Conservation (phyloP, 129 eudicot genomes). For the Centaurea solstitialis region DNA sequence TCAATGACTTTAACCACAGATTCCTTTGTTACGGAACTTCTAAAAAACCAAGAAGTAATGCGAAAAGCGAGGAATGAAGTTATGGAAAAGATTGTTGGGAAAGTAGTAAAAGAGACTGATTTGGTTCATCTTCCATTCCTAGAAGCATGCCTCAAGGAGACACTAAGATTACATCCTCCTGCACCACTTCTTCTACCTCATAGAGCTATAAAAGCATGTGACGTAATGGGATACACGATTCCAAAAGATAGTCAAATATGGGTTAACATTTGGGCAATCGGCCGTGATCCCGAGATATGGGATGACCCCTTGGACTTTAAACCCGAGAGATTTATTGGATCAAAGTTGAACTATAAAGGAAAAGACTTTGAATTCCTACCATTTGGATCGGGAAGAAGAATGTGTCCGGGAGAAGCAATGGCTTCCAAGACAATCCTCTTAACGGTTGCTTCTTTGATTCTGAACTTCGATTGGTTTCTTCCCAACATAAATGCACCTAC, state of each 20-base stretch:
- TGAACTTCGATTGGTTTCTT: slow-evolving; percentile 38
- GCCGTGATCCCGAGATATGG: slow-evolving; percentile 39
- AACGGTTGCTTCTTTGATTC: slow-evolving; percentile 30
- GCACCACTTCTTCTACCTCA: slow-evolving; percentile 42
- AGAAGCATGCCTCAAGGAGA: slow-evolving; percentile 41
- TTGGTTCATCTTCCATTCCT: slow-evolving; percentile 27
- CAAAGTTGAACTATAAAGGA: slow-evolving; percentile 28
- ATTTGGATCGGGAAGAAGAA: slow-evolving; percentile 49
- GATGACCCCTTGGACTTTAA: slow-evolving; percentile 34
- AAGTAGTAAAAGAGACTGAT: slow-evolving; percentile 33
- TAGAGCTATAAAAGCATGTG: slow-evolving; percentile 16
- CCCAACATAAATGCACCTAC: slow-evolving; percentile 10
- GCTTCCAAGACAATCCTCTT: slow-evolving; percentile 39
- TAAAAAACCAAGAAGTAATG: slow-evolving; percentile 26
- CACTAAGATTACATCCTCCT: slow-evolving; percentile 48
- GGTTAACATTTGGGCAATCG: slow-evolving; percentile 48
- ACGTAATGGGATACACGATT: slow-evolving; percentile 37
- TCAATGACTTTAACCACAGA: slow-evolving; percentile 27
- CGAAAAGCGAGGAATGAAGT: slow-evolving; percentile 33
- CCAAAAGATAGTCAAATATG: slow-evolving; percentile 34
- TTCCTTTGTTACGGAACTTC: slow-evolving; percentile 38
- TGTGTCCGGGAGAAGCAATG: slow-evolving; percentile 45
- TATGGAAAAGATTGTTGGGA: neutral
- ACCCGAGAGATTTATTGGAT: slow-evolving; percentile 47
- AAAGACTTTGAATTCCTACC: slow-evolving; percentile 41